phyloP scores from a whole-genome alignment of 176 grass and related monocot genomes.

The Musa schizocarpa region DNA sequence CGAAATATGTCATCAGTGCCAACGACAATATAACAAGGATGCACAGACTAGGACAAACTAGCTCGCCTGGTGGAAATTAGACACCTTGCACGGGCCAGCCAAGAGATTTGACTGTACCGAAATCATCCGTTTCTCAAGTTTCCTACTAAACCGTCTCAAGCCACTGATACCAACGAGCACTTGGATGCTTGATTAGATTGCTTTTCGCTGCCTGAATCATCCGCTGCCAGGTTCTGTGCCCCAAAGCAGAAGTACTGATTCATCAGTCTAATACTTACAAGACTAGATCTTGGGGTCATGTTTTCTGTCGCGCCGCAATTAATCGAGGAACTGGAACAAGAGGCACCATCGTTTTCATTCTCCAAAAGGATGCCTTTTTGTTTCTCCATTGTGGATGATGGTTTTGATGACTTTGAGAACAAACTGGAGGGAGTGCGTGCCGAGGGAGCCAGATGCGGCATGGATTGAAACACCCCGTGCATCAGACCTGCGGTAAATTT shows the following conservation, averaged over 20 bases:
- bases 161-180: constrained; percentile 37
- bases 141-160: constrained; percentile 26
- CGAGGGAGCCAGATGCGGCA: no score
- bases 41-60: no score
- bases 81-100: not conserved
- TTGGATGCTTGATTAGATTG: constrained; percentile 47
- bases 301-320: constrained; percentile 20
- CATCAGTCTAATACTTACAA: constrained; percentile 52
- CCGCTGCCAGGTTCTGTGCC: constrained; percentile 55
- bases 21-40: no score
- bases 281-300: constrained; percentile 25
- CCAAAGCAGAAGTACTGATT: constrained; percentile 80
- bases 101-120: no score
- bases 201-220: constrained; percentile 27
- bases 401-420: no score
- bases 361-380: constrained; percentile 17
- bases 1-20: not conserved
- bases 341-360: constrained; percentile 23
- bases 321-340: constrained; percentile 55
- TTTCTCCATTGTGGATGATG: constrained; percentile 40
- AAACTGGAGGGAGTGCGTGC: no score
- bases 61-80: not conserved
- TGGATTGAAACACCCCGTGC: no score
- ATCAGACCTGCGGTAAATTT: constrained; percentile 30
- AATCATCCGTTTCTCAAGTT: no score